Percentiles rank a stretch among this genome's conserved stretches.
Evolutionary conservation across 2,329 filamentous ascomycete species (phyloP).

Genomic region (Acrodontium crateriforme): DNA sequence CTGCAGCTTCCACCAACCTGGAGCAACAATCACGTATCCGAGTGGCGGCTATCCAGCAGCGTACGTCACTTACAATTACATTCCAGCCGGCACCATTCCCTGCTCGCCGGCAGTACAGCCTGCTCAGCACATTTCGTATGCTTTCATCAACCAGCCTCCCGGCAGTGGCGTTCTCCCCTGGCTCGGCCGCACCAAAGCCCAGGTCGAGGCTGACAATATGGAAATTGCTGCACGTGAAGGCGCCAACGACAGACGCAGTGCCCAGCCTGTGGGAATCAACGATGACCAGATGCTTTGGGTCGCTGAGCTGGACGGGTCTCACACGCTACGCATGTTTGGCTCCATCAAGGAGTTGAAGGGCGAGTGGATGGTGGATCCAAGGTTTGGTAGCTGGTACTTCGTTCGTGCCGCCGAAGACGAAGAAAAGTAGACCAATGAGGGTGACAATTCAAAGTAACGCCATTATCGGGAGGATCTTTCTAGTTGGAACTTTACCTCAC

Average conservation of each 20-base stretch:
- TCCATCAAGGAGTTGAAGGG: constrained; percentile 22
- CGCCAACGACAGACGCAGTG: constrained; percentile 20
- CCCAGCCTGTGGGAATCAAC: constrained; percentile 18
- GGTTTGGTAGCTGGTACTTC: constrained; percentile 22
- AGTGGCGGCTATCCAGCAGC: constrained; percentile 1
- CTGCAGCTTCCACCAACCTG: neutral
- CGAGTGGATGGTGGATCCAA: constrained; percentile 22
- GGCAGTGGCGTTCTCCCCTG: constrained; percentile 10
- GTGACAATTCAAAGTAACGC: constrained; percentile 5
- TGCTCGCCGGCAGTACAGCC: constrained; percentile 1
- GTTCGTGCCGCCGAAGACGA: constrained; percentile 13
- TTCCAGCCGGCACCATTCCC: constrained; percentile 1
- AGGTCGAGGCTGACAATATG: constrained; percentile 26
- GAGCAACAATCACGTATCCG: constrained; percentile 2
- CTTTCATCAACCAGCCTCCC: constrained; percentile 1
- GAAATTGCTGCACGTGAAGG: constrained; percentile 22
- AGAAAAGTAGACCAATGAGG: constrained; percentile 11
- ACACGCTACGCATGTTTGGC: constrained; percentile 19
- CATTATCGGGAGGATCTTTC: no score
- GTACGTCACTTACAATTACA: constrained; percentile 2
- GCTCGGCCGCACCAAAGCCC: constrained; percentile 23
- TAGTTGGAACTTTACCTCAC: no score
- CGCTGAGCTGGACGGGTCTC: constrained; percentile 18
- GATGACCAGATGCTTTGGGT: constrained; percentile 25
- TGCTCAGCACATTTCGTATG: neutral